Evolutionary conservation across 2,329 filamentous ascomycete genomes (phyloP).

Genomic region (Fusarium nematophilum): DNA sequence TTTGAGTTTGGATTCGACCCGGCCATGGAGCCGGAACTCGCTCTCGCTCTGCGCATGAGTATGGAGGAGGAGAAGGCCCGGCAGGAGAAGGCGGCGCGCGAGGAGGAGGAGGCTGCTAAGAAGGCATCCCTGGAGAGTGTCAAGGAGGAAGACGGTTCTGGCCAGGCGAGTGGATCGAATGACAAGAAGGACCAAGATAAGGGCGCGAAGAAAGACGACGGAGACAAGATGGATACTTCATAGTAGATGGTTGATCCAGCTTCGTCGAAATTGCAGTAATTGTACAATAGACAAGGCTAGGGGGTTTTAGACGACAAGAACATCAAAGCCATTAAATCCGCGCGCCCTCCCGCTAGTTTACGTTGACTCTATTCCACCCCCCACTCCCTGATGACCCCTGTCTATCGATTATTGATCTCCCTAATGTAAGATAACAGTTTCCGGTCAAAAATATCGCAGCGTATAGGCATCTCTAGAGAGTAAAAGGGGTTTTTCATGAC

Average conservation of each 20-base stretch:
- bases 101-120: slow-evolving; percentile 77
- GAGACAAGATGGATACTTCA: slow-evolving; percentile 87
- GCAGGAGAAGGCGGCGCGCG: slow-evolving; percentile 85
- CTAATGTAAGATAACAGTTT: slow-evolving; percentile 85
- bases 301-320: slow-evolving; percentile 43
- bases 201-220: slow-evolving; percentile 74
- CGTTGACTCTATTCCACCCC: slow-evolving; percentile 14
- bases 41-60: slow-evolving; percentile 94
- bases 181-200: slow-evolving; percentile 82
- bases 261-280: slow-evolving; percentile 47
- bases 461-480: slow-evolving; percentile 95
- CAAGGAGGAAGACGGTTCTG: slow-evolving; percentile 78
- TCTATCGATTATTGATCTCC: slow-evolving; percentile 70
- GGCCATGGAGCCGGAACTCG: slow-evolving; percentile 90
- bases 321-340: slow-evolving; percentile 41
- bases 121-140: slow-evolving; percentile 85
- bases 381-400: not conserved
- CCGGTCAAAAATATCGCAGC: slow-evolving; percentile 94
- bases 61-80: slow-evolving; percentile 98
- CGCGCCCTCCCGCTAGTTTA: slow-evolving; percentile 16
- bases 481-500: slow-evolving; percentile 99
- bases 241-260: slow-evolving; percentile 49
- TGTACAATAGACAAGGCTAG: slow-evolving; percentile 49
- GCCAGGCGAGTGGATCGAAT: slow-evolving; percentile 57
- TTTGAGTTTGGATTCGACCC: slow-evolving; percentile 88